Percentiles rank a stretch among this genome's conserved stretches.
These are phyloP conservation scores for Fraxinus baroniana DNA, from an alignment of 305 asterid species.

Conservation along the genomic window DNA sequence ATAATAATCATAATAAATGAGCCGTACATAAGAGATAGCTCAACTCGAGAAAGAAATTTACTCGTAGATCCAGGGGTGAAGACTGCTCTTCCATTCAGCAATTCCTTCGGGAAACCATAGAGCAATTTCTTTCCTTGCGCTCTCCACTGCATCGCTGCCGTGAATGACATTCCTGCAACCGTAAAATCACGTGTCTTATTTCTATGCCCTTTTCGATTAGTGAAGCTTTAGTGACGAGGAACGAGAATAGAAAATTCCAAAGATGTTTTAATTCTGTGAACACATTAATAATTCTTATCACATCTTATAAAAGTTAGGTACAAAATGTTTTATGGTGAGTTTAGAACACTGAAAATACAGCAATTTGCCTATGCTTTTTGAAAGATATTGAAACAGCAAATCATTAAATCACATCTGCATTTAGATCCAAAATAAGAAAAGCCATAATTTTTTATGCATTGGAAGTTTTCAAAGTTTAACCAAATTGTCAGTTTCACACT, in stretches of 20 bases:
- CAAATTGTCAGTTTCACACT: neutral
- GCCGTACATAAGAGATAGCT: neutral
- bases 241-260: neutral
- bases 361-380: neutral
- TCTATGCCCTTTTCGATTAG: neutral
- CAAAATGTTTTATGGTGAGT: neutral
- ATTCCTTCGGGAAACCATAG: constrained; percentile 93
- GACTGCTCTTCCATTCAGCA: constrained; percentile 83
- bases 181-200: neutral
- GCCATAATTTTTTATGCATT: neutral
- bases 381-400: neutral
- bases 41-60: constrained; percentile 15
- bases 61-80: constrained; percentile 81
- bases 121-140: constrained; percentile 83
- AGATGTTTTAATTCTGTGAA: neutral
- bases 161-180: constrained; percentile 79
- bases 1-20: neutral
- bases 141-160: constrained; percentile 90
- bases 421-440: neutral
- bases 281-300: neutral
- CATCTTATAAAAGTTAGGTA: neutral
- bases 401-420: neutral
- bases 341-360: neutral
- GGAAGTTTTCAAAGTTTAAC: neutral
- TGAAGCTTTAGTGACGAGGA: neutral